Evolutionary conservation across 192 early-diverging fungal genomes (phyloP).

Genomic region (Jimgerdemannia lactiflua): DNA sequence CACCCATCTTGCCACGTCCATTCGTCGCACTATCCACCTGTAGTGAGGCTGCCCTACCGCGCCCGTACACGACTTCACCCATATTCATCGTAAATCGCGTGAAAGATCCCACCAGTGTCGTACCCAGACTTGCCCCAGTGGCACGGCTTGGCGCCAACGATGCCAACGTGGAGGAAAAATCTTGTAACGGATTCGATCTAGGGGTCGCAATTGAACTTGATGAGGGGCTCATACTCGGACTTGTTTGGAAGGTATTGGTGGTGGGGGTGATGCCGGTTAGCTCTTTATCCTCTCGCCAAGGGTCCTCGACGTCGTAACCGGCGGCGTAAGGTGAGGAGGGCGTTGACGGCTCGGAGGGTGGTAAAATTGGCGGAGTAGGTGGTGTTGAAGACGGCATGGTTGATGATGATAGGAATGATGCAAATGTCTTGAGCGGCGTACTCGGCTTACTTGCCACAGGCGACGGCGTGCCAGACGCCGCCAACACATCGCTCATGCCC

Average conservation of each 20-base stretch:
- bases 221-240: constrained; percentile 1
- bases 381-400: background rate
- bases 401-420: constrained; percentile 1
- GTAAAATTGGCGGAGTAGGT: background rate
- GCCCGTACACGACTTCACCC: constrained; percentile 2
- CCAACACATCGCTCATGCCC: background rate
- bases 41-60: background rate
- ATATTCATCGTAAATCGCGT: background rate
- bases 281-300: constrained; percentile 8
- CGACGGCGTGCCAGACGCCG: background rate
- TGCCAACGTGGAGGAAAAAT: background rate
- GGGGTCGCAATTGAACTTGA: constrained; percentile 7
- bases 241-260: background rate
- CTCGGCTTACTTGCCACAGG: background rate
- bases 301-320: constrained; percentile 4
- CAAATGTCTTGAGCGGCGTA: background rate
- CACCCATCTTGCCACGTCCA: background rate
- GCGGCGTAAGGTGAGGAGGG: background rate
- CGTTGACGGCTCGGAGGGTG: background rate
- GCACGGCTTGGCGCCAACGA: constrained; percentile 1
- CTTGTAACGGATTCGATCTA: constrained; percentile 9
- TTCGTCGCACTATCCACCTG: background rate
- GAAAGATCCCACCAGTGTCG: background rate
- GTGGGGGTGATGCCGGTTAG: background rate
- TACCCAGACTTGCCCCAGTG: background rate